phyloP scores from a whole-genome alignment of 192 early-diverging fungal species.

The Lobosporangium transversale region DNA sequence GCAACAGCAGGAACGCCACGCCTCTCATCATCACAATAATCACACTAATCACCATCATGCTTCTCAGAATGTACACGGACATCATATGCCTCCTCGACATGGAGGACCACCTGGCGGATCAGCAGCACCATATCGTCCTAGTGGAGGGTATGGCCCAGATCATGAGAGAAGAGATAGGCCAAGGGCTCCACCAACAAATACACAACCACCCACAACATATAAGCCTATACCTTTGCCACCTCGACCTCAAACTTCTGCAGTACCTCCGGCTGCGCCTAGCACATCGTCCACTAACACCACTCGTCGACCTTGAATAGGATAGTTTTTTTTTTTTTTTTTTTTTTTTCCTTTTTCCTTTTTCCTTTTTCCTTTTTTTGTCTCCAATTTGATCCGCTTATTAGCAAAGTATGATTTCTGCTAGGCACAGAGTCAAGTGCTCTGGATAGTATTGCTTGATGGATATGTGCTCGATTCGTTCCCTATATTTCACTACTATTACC shows the following conservation, averaged over 20 bases:
- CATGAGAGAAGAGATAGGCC: slow-evolving; percentile 44
- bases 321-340: slow-evolving; percentile 5
- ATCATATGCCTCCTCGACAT: slow-evolving; percentile 18
- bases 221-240: slow-evolving; percentile 43
- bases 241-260: slow-evolving; percentile 24
- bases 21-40: slow-evolving; percentile 12
- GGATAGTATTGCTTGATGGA: too few species aligned
- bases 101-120: slow-evolving; percentile 10
- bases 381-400: too few species aligned
- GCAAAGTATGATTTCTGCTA: too few species aligned
- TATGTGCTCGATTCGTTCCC: too few species aligned
- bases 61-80: slow-evolving; percentile 15
- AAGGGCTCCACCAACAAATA: slow-evolving; percentile 3
- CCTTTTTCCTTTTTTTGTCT: background rate
- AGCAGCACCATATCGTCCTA: slow-evolving; percentile 12
- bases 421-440: too few species aligned
- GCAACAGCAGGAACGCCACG: slow-evolving; percentile 36
- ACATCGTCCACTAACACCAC: background rate
- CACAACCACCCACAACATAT: slow-evolving; percentile 9
- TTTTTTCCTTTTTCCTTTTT: background rate
- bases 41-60: slow-evolving; percentile 15
- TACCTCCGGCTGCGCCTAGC: slow-evolving; percentile 22
- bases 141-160: slow-evolving; percentile 6
- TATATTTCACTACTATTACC: too few species aligned
- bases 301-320: slow-evolving; percentile 4